phyloP scores from a whole-genome alignment of 2,329 filamentous ascomycete species.

The Aspergillus luchuensis region DNA sequence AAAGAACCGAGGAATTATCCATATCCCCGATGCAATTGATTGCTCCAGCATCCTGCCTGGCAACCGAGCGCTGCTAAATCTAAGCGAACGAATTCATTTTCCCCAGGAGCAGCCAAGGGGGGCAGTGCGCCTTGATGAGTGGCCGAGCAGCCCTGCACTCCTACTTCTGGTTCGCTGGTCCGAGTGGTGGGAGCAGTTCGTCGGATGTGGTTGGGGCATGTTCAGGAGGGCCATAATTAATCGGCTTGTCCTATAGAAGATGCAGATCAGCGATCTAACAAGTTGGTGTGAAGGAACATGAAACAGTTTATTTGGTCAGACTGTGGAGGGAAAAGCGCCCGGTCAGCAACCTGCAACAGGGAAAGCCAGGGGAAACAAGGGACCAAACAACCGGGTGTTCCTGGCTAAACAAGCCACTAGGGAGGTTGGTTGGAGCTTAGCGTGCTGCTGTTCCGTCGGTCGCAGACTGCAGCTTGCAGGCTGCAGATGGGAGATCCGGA shows the following conservation, averaged over 20 bases:
- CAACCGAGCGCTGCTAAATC: conserved; percentile 5
- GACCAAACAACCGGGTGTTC: not conserved
- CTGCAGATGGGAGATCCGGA: not conserved
- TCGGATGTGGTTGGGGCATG: not conserved
- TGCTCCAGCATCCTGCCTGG: conserved; percentile 9
- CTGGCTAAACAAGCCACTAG: conserved; percentile 5
- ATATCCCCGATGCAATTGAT: conserved; percentile 1
- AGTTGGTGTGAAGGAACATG: not conserved
- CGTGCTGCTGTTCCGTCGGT: not conserved
- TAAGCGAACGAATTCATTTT: conserved; percentile 11
- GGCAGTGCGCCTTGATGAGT: conserved; percentile 14
- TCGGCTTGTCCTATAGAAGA: not conserved
- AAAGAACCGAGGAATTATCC: conserved; percentile 12
- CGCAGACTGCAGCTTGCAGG: not conserved
- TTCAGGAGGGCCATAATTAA: not conserved
- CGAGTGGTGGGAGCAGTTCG: conserved; percentile 13
- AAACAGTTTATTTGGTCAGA: not conserved
- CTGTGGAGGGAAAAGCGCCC: not conserved
- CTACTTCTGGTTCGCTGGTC: conserved; percentile 9
- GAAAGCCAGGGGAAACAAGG: not conserved
- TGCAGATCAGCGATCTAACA: not conserved
- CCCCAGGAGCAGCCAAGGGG: conserved; percentile 16
- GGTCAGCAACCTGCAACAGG: not conserved
- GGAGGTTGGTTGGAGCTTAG: not conserved
- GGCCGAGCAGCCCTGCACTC: not conserved